Conservation (phyloP, 2,329 filamentous ascomycete genomes). For the Aspergillus nomiae region DNA sequence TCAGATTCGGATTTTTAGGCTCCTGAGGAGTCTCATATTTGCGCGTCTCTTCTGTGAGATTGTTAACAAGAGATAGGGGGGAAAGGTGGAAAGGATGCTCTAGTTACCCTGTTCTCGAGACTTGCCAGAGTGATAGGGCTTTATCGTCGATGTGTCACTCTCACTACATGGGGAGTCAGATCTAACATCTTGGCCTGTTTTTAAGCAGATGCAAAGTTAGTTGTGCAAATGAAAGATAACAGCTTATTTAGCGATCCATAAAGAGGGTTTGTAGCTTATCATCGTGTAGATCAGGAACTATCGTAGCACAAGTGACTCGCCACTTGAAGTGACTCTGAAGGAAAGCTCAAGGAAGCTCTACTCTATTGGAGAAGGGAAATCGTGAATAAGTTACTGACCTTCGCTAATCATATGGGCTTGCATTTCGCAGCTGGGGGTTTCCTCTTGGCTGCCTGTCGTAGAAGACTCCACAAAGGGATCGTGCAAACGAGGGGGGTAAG, state of each 20-base stretch:
- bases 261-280: neutral
- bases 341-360: neutral
- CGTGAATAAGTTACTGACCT: neutral
- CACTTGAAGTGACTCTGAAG: neutral
- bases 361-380: neutral
- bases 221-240: neutral
- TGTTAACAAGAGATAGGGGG: neutral
- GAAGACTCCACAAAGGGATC: conserved; percentile 10
- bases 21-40: neutral
- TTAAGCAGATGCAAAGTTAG: neutral
- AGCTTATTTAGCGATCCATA: neutral
- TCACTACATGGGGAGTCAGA: neutral
- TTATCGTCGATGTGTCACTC: neutral
- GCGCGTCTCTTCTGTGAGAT: neutral
- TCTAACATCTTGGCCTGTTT: neutral
- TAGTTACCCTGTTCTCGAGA: neutral
- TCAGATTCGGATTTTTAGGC: neutral
- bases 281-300: neutral
- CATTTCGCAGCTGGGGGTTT: neutral
- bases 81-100: neutral
- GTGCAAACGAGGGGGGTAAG: neutral
- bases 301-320: neutral
- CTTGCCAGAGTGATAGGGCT: neutral
- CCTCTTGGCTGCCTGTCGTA: neutral
- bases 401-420: neutral